Evolutionary conservation across 2,329 filamentous ascomycete species (phyloP), one percentile per base, ranked within the genome.

Genomic region (Botrytis porri): DNA sequence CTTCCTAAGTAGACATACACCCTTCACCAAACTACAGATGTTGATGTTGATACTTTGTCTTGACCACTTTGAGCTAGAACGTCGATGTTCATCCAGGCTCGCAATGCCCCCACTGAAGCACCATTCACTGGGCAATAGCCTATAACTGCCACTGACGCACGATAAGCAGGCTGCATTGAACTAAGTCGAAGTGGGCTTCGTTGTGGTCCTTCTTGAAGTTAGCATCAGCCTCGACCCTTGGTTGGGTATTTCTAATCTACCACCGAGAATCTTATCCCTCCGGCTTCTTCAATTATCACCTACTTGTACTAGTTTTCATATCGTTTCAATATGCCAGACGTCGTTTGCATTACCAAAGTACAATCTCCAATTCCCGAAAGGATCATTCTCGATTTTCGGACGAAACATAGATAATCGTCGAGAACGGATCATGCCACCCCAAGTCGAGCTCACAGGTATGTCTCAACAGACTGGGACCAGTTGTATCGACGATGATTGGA

Each of bases 401-500:
- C 64, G 43, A 67, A 20, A 67, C 22, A 14, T 25, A 22, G 32
- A 54, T 29, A 2, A 20, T 39, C 48, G 16, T 39, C 25, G 10
- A 29, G 48, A 39, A 25, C 41, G 41, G 25, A n/a, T 39, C 48
- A 59, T 69, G 29, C 37, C 32, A 69, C n/a, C 25, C n/a, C 32
- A 25, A 61, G 54, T 45, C 39, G 39, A 60, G 32, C 37, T 60
- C 51, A 60, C 37, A 29, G n/a, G 29, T 25, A 45, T 69, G 51
- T 43, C 37, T 45, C 37, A 61, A 60, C 20, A 69, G 39, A 45
- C 59, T 71, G 69, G 84, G 83, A 83, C 83, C 12, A 80, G 74
- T 77, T 80, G 75, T 72, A 77, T 65, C 43, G 80, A 84, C 74
- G 84, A 86, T 69, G 81, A 85, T 78, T 86, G 84, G 84, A 85